Percentiles rank a stretch among this genome's conserved stretches.
Conservation (phyloP, 345 rosid species). For the Euclidium syriacum region DNA sequence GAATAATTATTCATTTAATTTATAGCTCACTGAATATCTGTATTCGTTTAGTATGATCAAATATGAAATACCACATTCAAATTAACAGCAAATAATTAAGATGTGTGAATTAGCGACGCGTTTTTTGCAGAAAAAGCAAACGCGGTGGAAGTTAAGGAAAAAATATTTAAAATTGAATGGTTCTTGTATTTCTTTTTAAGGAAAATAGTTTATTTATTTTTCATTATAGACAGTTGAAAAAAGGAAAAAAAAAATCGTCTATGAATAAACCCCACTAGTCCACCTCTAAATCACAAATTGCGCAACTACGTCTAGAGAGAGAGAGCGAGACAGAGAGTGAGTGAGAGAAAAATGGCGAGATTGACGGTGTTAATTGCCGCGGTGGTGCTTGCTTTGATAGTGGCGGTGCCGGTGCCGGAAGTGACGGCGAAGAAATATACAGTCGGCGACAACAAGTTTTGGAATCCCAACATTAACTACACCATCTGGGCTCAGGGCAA, state of each 20-base stretch:
- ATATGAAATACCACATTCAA: neutral
- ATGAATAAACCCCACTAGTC: slow-evolving; percentile 18
- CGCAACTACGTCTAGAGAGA: neutral
- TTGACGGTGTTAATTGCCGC: slow-evolving; percentile 25
- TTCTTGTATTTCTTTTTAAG: neutral
- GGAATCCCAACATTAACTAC: slow-evolving; percentile 73
- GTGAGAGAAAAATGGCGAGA: slow-evolving; percentile 26
- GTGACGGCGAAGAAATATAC: slow-evolving; percentile 57
- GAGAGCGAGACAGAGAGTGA: neutral
- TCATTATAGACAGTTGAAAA: neutral
- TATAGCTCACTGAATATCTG: neutral
- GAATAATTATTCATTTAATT: neutral
- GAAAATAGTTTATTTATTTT: neutral
- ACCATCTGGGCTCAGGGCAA: slow-evolving; percentile 75
- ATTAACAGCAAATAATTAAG: neutral
- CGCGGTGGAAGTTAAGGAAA: neutral
- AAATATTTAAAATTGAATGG: neutral
- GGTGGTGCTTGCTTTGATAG: slow-evolving; percentile 34
- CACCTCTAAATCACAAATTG: slow-evolving; percentile 18
- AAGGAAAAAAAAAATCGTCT: neutral
- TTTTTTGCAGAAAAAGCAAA: neutral
- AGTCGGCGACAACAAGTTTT: slow-evolving; percentile 60
- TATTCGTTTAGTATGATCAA: neutral
- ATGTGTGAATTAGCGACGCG: neutral
- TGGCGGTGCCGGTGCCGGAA: slow-evolving; percentile 39